Evolutionary conservation across 148 eudicot genomes (phyloP).

Genomic region (Amaranthus cruentus): DNA sequence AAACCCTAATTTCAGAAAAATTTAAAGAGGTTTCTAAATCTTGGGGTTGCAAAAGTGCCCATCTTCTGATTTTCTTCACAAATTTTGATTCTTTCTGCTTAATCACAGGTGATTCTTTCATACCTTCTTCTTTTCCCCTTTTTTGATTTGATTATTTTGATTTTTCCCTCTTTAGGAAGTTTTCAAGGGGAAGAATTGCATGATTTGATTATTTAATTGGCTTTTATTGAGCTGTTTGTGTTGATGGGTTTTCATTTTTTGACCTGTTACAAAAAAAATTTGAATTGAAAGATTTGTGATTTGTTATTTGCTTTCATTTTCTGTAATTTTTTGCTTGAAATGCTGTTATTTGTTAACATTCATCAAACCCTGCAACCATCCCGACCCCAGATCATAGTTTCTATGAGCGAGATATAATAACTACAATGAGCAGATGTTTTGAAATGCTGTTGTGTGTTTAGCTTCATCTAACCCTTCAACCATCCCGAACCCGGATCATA

Average conservation of each 20-base stretch:
- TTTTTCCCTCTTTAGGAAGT: background rate
- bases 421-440: too few relatives aligned
- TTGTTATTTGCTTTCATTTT: background rate
- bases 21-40: background rate
- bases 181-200: background rate
- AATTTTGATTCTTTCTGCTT: background rate
- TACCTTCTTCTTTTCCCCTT: background rate
- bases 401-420: too few relatives aligned
- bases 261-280: background rate
- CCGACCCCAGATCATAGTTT: too few relatives aligned
- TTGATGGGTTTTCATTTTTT: background rate
- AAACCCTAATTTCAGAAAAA: background rate
- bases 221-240: background rate
- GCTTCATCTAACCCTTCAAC: too few relatives aligned
- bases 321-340: background rate
- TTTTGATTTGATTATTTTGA: background rate
- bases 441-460: background rate
- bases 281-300: background rate
- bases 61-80: background rate
- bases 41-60: background rate
- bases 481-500: too few relatives aligned
- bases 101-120: conserved; percentile 18
- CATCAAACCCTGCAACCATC: too few relatives aligned
- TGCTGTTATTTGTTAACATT: too few relatives aligned
- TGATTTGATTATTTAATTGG: background rate